Evolutionary conservation across 1,284 basidiomycete species (phyloP), one percentile per base, ranked within the genome.

Genomic region (Gomphus sp.): DNA sequence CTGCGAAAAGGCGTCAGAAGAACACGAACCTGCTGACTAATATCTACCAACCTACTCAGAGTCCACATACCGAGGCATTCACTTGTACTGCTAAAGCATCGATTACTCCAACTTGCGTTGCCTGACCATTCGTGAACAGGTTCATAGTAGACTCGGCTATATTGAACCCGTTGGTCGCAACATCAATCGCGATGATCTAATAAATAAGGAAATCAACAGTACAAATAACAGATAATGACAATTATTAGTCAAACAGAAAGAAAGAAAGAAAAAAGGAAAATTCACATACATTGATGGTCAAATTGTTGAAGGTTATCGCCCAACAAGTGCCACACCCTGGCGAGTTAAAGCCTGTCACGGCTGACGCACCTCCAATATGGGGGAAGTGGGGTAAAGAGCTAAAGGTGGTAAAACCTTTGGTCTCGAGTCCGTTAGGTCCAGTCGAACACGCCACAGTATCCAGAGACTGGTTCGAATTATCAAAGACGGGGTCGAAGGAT

Each of bases 261-360:
- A 44, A 44, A 44, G 7, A 25, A 8, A 9, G 3, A 48, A 3
- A 25, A 48, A 34, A 9, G 34, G 16, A 2, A 16, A 9, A 3
- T 33, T 2, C 8, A 50, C 49, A 9, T 9, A 34, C 65, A 47
- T 67, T 70, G 59, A 76, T 71, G 52, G 64, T 75, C 55, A 62
- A 74, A 16, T 63, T 64, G 11, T 64, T 69, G 62, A 72, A 79
- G 25, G 77, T 74, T 47, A 80, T 63, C 50, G 73, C 62, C 77
- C 77, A 80, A 65, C 79, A 80, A 28, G 73, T 73, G 50, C 80
- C 80, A 65, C 81, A 84, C 25, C 65, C 66, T 8, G 72, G 12
- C 2, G 74, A 79, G 65, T 80, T 75, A 66, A 70, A 80, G 5
- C 73, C 74, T 6, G 64, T 67, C 49, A 79, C 67, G 28, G 70